A percentile compares a stretch with the other conserved stretches of the same genome.
These are phyloP conservation scores for Teratosphaeria nubilosa DNA, from an alignment of 2,329 filamentous ascomycete species.

Conservation along the genomic window DNA sequence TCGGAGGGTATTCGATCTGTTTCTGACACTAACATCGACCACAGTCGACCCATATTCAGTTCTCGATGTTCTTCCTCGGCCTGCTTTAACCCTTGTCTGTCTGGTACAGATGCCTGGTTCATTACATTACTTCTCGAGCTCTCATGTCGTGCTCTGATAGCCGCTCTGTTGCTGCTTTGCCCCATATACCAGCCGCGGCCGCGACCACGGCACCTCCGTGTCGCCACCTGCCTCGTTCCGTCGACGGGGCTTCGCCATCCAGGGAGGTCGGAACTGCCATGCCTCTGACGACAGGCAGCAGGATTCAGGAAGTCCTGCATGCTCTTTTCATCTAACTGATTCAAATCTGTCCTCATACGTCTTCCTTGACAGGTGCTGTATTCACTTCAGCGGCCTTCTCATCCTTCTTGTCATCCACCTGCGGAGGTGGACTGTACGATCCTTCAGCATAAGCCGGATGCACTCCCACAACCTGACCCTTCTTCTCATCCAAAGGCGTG, in stretches of 20 bases:
- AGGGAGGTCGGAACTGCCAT: background rate
- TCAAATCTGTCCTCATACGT: background rate
- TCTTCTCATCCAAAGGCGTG: background rate
- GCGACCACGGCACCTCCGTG: background rate
- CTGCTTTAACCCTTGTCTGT: background rate
- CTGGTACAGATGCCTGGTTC: background rate
- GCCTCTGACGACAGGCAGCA: background rate
- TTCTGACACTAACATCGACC: background rate
- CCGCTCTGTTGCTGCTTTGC: background rate
- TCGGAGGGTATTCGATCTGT: background rate
- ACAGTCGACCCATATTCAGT: background rate
- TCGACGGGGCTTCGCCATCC: background rate
- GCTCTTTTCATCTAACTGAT: background rate
- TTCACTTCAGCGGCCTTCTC: background rate
- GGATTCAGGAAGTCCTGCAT: background rate
- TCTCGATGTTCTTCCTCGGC: background rate
- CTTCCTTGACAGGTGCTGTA: background rate
- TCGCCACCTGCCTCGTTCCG: background rate
- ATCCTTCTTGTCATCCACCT: background rate
- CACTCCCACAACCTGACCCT: background rate
- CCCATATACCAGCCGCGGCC: background rate
- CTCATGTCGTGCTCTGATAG: background rate
- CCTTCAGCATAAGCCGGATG: background rate
- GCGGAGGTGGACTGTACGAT: background rate
- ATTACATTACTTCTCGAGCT: background rate